Percentiles rank a stretch among this genome's conserved stretches.
Evolutionary conservation across 805 yeast genomes (phyloP).

Genomic region (Pichia heedii): DNA sequence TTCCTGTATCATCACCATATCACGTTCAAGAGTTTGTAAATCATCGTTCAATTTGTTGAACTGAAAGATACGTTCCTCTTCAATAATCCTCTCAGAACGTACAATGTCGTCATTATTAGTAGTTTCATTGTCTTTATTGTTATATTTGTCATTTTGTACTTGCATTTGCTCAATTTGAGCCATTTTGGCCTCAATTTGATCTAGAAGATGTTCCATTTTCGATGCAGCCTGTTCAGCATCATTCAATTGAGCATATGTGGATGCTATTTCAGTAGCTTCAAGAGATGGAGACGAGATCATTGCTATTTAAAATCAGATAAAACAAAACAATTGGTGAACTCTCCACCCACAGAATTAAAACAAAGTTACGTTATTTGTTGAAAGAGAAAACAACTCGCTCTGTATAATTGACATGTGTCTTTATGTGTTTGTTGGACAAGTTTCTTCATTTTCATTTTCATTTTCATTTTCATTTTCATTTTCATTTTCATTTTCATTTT

Average conservation of each 20-base stretch:
- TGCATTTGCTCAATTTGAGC: constrained; percentile 35
- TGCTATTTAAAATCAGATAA: no score
- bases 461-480: no score
- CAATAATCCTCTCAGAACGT: neutral
- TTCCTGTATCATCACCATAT: neutral
- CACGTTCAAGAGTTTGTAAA: neutral
- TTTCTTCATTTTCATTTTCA: no score
- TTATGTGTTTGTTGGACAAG: no score
- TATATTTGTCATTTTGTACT: neutral
- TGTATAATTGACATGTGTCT: no score
- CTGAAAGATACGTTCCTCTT: neutral
- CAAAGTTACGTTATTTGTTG: no score
- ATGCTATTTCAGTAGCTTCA: neutral
- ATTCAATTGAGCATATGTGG: constrained; percentile 4
- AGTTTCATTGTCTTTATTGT: neutral
- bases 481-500: no score
- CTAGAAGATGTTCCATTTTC: constrained; percentile 54
- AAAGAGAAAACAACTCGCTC: no score
- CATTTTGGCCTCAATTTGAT: constrained; percentile 54
- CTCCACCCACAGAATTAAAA: no score
- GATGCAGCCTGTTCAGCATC: constrained; percentile 16
- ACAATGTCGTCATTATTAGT: no score
- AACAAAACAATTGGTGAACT: no score
- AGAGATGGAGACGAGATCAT: neutral
- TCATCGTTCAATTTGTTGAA: constrained; percentile 10